Evolutionary conservation across 371 early-diverging fungal species (phyloP), one percentile per base, ranked within the genome.

Genomic region (Saksenaea vasiformis): DNA sequence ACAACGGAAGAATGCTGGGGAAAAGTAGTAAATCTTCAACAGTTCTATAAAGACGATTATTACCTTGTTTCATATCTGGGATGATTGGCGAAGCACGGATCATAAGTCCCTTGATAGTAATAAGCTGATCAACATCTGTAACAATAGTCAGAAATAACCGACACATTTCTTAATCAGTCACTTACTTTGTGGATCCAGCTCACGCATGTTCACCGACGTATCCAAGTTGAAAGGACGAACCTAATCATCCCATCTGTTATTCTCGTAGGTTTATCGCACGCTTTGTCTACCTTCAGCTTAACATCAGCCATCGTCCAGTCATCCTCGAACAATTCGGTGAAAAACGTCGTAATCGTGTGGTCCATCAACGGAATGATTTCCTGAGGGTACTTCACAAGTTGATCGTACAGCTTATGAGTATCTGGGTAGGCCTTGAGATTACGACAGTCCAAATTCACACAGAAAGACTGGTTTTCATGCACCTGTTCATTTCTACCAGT

Each of bases 341-440:
- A 95, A 38, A 90, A 72, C 62, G 97, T 93, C 2, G 90, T 87
- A 53, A 99, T 71, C 3, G 90, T 87, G 65, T 93, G 90, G 84
- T 99, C 99, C 88, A 99, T 87, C 41, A 95, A 77, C 0, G 98
- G 95, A 72, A 99, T 90, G 51, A 99, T 92, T 82, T 99, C 99
- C 68, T 97, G 94, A 27, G 99, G 99, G 80, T 98, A 99, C 47
- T 90, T 90, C 26, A 92, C 73, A 35, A 99, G 80, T 70, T 97
- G 97, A 66, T 90, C 78, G 72, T 94, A 94, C 26, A 99, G 79
- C 60, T 85, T 81, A 43, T 73, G 66, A 3, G 80, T 79, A 11
- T 91, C 73, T 5, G 81, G 78, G 68, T 90, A 95, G 3, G 89
- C 84, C n/a, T 83, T 66, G 44, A 98, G 72, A 66, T 98, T 95